Evolutionary conservation across 129 eudicot genomes (phyloP).

Genomic region (Arctium lappa): DNA sequence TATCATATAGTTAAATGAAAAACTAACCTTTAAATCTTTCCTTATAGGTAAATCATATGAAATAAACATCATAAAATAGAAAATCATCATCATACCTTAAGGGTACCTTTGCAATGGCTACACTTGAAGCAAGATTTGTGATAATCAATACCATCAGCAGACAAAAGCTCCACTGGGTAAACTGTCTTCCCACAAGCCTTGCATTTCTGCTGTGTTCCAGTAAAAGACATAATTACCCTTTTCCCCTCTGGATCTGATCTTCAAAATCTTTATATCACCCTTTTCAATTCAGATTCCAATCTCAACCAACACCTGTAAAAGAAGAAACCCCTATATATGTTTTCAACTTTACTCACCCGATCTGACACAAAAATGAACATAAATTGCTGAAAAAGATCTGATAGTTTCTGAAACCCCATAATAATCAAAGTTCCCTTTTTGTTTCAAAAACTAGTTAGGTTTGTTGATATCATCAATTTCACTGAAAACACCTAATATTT

Average conservation of each 20-base stretch:
- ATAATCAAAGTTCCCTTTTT: conserved; percentile 6
- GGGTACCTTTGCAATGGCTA: conserved; percentile 86
- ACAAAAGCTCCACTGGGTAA: conserved; percentile 86
- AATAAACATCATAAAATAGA: neutral
- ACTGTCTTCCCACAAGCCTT: conserved; percentile 97
- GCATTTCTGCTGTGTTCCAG: conserved; percentile 92
- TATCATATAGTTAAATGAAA: neutral
- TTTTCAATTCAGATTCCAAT: conserved; percentile 26
- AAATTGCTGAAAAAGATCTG: conserved; percentile 3
- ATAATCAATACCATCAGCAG: conserved; percentile 90
- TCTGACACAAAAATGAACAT: conserved; percentile 28
- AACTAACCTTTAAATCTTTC: neutral
- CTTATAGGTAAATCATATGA: neutral
- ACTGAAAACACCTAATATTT: conserved; percentile 5
- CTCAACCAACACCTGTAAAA: neutral
- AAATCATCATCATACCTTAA: conserved; percentile 53
- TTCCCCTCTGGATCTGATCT: conserved; percentile 52
- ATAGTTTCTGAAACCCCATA: neutral
- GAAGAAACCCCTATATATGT: conserved; percentile 7
- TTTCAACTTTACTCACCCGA: conserved; percentile 26
- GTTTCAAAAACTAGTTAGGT: neutral
- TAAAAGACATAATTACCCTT: conserved; percentile 60
- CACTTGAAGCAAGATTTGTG: conserved; percentile 96
- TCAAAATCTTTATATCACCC: conserved; percentile 11
- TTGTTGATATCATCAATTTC: conserved; percentile 12